Evolutionary conservation across 768 basidiomycete genomes (phyloP).

Genomic region (Tylopilus vinaceipallidus): DNA sequence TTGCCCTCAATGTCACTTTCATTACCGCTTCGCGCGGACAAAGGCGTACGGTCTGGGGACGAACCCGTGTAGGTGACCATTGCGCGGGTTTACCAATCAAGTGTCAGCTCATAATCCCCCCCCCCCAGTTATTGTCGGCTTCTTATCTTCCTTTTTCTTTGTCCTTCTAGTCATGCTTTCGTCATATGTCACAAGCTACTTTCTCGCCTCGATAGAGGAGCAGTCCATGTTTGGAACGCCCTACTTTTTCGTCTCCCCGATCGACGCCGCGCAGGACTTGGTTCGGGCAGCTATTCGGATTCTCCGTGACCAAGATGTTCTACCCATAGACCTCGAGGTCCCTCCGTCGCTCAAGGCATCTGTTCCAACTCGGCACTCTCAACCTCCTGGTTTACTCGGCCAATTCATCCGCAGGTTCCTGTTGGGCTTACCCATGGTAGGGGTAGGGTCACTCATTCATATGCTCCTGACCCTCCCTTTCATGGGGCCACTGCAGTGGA

Average conservation of each 20-base stretch:
- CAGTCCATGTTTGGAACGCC: constrained; percentile 36
- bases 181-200: constrained; percentile 67
- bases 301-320: constrained; percentile 53
- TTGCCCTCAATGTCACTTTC: constrained; percentile 79
- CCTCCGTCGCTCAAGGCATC: constrained; percentile 15
- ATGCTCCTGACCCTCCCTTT: constrained; percentile 65
- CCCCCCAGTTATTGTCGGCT: constrained; percentile 60
- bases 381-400: constrained; percentile 47
- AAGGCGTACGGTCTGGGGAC: constrained; percentile 68
- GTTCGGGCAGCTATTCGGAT: constrained; percentile 62
- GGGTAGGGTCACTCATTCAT: constrained; percentile 72
- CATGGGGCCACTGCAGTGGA: constrained; percentile 65
- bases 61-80: constrained; percentile 58
- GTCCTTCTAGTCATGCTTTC: constrained; percentile 63
- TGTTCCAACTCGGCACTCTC: constrained; percentile 20
- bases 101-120: constrained; percentile 15
- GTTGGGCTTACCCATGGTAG: constrained; percentile 74
- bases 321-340: constrained; percentile 30
- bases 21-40: constrained; percentile 75
- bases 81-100: constrained; percentile 1
- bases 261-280: constrained; percentile 58
- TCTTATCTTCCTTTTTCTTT: constrained; percentile 59
- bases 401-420: constrained; percentile 69
- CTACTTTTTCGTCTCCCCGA: constrained; percentile 49
- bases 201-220: constrained; percentile 61